Conservation (phyloP, 805 yeast species). For the Suhomyces xylopsoci region DNA sequence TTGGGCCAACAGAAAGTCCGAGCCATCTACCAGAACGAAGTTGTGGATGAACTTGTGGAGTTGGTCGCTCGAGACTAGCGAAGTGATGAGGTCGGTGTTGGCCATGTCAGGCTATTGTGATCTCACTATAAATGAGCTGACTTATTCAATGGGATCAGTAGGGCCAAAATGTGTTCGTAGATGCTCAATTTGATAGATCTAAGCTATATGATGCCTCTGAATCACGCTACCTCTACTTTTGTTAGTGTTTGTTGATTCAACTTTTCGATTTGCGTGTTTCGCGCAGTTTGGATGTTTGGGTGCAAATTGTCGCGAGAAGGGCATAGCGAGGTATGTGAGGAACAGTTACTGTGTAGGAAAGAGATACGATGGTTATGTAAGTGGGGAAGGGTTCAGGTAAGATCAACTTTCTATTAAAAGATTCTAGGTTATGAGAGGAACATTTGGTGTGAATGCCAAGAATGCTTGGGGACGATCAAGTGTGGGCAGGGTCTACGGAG, state of each 20-base stretch:
- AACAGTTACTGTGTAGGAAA: background rate
- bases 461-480: background rate
- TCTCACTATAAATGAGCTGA: background rate
- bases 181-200: background rate
- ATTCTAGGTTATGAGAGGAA: background rate
- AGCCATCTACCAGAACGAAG: conserved; percentile 5
- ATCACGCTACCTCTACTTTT: background rate
- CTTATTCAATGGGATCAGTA: background rate
- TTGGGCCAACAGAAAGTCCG: conserved; percentile 3
- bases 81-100: background rate
- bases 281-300: conserved; percentile 1
- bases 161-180: background rate
- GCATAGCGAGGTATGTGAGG: background rate
- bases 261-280: background rate
- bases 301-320: background rate
- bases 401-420: background rate
- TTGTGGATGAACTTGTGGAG: conserved; percentile 10
- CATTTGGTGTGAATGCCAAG: background rate
- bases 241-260: background rate
- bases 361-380: background rate
- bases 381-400: background rate
- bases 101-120: background rate
- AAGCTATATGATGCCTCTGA: background rate
- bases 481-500: background rate
- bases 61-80: background rate